Percentiles rank a stretch among this genome's conserved stretches.
These are phyloP conservation scores for Lactifluus pinguis DNA, from an alignment of 768 basidiomycete species.

Conservation along the genomic window DNA sequence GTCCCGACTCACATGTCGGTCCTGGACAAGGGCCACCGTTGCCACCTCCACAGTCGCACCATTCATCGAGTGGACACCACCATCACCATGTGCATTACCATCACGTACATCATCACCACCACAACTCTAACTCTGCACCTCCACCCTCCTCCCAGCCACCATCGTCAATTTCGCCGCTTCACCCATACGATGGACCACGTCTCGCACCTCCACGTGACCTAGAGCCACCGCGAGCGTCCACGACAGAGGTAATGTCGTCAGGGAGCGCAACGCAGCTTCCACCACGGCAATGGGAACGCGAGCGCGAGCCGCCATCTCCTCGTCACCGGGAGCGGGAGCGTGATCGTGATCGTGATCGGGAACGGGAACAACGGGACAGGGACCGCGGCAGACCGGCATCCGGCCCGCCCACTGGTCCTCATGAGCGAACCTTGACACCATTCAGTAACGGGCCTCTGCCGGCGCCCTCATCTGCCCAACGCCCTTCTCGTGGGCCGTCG, in stretches of 20 bases:
- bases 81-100: slow-evolving; percentile 29
- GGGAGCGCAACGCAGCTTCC: background rate
- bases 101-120: slow-evolving; percentile 29
- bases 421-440: slow-evolving; percentile 26
- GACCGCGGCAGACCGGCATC: slow-evolving; percentile 17
- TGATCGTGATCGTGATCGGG: slow-evolving; percentile 19
- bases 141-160: slow-evolving; percentile 12
- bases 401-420: slow-evolving; percentile 21
- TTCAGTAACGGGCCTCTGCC: slow-evolving; percentile 15
- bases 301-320: slow-evolving; percentile 16
- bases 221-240: slow-evolving; percentile 8
- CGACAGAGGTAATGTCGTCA: slow-evolving; percentile 14
- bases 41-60: slow-evolving; percentile 14
- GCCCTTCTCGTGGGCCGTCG: slow-evolving; percentile 16
- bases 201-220: slow-evolving; percentile 8
- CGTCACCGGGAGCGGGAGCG: slow-evolving; percentile 10
- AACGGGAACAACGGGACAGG: slow-evolving; percentile 18
- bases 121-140: slow-evolving; percentile 18
- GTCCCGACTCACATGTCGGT: slow-evolving; percentile 15
- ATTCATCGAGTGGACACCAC: slow-evolving; percentile 14
- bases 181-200: slow-evolving; percentile 12
- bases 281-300: slow-evolving; percentile 16
- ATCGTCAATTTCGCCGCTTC: slow-evolving; percentile 19
- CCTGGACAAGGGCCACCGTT: slow-evolving; percentile 14
- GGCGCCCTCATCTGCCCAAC: background rate